phyloP scores from a whole-genome alignment of 1,139 yeast species.

The Trichomonascaceae sp. region DNA sequence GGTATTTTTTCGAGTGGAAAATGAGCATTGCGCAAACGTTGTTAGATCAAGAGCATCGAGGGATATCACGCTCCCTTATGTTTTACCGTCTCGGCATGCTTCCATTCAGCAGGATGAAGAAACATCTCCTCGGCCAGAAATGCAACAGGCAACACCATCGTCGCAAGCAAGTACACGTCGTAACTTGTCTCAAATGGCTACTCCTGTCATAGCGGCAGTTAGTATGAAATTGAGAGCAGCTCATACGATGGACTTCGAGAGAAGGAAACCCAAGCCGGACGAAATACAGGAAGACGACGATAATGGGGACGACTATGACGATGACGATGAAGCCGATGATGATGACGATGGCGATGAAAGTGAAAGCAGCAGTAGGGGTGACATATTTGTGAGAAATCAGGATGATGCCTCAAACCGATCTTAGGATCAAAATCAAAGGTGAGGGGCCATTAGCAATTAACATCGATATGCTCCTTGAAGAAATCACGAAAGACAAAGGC shows the following conservation, averaged over 20 bases:
- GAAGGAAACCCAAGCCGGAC: slow-evolving; percentile 42
- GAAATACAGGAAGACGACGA: slow-evolving; percentile 30
- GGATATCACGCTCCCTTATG: slow-evolving; percentile 78
- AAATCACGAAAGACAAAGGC: slow-evolving; percentile 29
- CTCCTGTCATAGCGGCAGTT: slow-evolving; percentile 42
- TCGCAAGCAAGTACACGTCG: background rate
- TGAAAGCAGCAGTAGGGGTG: background rate
- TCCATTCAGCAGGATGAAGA: slow-evolving; percentile 7
- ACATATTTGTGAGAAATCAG: background rate
- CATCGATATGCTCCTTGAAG: slow-evolving; percentile 15
- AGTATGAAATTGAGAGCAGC: slow-evolving; percentile 68
- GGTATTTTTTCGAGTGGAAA: slow-evolving; percentile 89
- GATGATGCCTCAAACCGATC: background rate
- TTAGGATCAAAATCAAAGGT: too few species aligned
- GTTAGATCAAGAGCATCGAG: slow-evolving; percentile 77
- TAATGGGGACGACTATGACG: slow-evolving; percentile 18
- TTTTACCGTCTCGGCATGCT: slow-evolving; percentile 1
- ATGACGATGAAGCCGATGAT: slow-evolving; percentile 8
- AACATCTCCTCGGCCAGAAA: background rate
- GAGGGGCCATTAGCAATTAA: background rate
- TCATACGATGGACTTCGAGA: slow-evolving; percentile 84
- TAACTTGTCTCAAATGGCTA: slow-evolving; percentile 23
- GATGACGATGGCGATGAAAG: slow-evolving; percentile 7
- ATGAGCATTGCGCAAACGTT: slow-evolving; percentile 91
- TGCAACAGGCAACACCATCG: background rate